A percentile compares a stretch with the other conserved stretches of the same genome.
Evolutionary conservation across 176 grass and related monocot species (phyloP).

Genomic region (Rhynchospora tenuis): DNA sequence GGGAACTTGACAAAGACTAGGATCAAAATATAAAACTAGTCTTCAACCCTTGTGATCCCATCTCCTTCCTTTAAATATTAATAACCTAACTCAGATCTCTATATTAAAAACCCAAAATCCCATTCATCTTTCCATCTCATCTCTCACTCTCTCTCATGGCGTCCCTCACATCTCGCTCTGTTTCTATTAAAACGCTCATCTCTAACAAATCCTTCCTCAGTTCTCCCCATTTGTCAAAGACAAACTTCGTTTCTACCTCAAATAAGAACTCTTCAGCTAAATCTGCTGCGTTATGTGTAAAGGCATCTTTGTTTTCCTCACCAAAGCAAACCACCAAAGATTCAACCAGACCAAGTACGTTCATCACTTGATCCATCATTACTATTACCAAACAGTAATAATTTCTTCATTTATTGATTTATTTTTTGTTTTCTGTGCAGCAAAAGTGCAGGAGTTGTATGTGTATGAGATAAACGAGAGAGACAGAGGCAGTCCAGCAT

Average conservation of each 20-base stretch:
- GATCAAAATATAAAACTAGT: background rate
- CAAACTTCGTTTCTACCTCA: background rate
- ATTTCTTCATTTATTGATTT: background rate
- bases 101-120: background rate
- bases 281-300: background rate
- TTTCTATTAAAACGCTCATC: slow-evolving; percentile 3
- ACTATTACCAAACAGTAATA: background rate
- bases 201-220: background rate
- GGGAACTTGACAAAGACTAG: background rate
- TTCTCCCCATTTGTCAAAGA: slow-evolving; percentile 6
- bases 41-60: background rate
- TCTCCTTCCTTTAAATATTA: background rate
- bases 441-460: slow-evolving; percentile 66
- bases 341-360: slow-evolving; percentile 25
- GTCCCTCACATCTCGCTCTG: slow-evolving; percentile 9
- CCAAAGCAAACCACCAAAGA: slow-evolving; percentile 25
- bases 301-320: slow-evolving; percentile 24
- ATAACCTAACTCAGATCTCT: background rate
- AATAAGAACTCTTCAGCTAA: background rate
- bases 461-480: slow-evolving; percentile 86
- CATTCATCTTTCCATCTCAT: background rate
- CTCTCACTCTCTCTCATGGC: slow-evolving; percentile 6
- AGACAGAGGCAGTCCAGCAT: slow-evolving; percentile 66
- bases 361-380: background rate
- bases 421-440: background rate